Base-by-base conservation (phyloP, 495 filamentous ascomycete species). In the Hypomontagnella submonticulosa region DNA sequence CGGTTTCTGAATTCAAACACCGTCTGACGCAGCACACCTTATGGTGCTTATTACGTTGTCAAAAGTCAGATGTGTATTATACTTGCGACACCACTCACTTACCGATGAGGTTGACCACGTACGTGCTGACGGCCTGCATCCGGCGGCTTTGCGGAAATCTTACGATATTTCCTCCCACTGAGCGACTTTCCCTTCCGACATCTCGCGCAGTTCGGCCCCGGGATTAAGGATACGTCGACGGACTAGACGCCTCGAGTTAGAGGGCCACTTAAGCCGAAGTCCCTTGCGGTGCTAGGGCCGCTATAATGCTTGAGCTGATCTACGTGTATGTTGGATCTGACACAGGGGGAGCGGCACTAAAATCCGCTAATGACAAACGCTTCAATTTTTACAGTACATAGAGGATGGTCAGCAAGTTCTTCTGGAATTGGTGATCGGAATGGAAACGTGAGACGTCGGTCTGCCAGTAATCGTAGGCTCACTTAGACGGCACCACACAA, bases 1-100 rank as follows among this genome's bases (percentile, higher is more conserved):
- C 66, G 66, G 66, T n/a, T 19, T 69, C 55, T 69, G 66, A 37
- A 19, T 52, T 51, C 60, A 69, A 69, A 69, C 51, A 30, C 66
- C 60, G 66, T 69, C 59, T 64, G 47, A 64, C 60, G 32, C 53
- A 48, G 51, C 41, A 33, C 23, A 16, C 32, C 50, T 32, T 47
- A 23, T 34, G 36, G 32, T 19, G 49, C 44, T 69, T 64, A 63
- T 64, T 52, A n/a, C 4, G 34, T 49, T 48, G 13, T 4, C 13
- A 27, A 20, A n/a, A 51, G 44, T 48, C 60, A 61, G 60, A 60
- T 42, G 42, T 18, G 19, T 42, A 10, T 61, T 51, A 32, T 54
- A 55, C 20, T 18, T 18, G 34, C 23, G 43, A 59, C 40, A 53
- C 30, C 30, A 37, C 50, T 20, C n/a, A 27, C 6, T 6, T 27